A percentile compares a stretch with the other conserved stretches of the same genome.
These are phyloP conservation scores for Colletotrichum sp. DNA, from an alignment of 2,329 filamentous ascomycete species.

Conservation along the genomic window DNA sequence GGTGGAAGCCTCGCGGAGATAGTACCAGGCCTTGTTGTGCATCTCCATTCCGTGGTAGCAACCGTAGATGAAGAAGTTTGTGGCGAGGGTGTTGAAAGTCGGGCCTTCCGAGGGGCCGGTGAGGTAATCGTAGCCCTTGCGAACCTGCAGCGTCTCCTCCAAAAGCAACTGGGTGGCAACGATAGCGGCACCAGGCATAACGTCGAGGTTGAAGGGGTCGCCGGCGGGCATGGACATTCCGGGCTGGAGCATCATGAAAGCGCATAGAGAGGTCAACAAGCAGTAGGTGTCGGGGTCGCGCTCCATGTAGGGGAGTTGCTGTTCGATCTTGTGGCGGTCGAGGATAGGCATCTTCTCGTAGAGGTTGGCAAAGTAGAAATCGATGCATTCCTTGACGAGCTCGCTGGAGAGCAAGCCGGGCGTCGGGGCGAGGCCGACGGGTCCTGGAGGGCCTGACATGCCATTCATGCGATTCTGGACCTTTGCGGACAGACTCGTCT, in stretches of 20 bases:
- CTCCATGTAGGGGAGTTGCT: constrained; percentile 65
- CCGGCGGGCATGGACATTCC: constrained; percentile 65
- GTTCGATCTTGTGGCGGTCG: constrained; percentile 61
- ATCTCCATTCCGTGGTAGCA: constrained; percentile 74
- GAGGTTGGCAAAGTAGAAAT: constrained; percentile 73
- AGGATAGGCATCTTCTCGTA: constrained; percentile 69
- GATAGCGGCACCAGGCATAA: constrained; percentile 63
- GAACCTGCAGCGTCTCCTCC: constrained; percentile 69
- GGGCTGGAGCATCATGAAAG: constrained; percentile 73
- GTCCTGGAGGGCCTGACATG: constrained; percentile 52
- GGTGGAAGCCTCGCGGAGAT: constrained; percentile 78
- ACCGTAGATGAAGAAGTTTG: constrained; percentile 81
- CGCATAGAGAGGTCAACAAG: constrained; percentile 67
- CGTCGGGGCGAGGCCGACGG: constrained; percentile 56
- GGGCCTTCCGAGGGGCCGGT: constrained; percentile 36
- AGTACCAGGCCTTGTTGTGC: constrained; percentile 80
- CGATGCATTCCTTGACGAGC: constrained; percentile 68
- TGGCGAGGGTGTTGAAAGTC: constrained; percentile 65
- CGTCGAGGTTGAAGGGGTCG: constrained; percentile 62
- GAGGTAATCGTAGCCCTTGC: constrained; percentile 66
- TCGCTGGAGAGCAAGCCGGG: constrained; percentile 66
- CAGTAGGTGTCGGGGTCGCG: constrained; percentile 69
- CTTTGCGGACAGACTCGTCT: constrained; percentile 67
- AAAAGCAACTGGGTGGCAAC: constrained; percentile 70
- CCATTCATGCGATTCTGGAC: constrained; percentile 66